A percentile compares a stretch with the other conserved stretches of the same genome.
phyloP scores from a whole-genome alignment of 1,284 basidiomycete species.

The Sphagnurus paluster region DNA sequence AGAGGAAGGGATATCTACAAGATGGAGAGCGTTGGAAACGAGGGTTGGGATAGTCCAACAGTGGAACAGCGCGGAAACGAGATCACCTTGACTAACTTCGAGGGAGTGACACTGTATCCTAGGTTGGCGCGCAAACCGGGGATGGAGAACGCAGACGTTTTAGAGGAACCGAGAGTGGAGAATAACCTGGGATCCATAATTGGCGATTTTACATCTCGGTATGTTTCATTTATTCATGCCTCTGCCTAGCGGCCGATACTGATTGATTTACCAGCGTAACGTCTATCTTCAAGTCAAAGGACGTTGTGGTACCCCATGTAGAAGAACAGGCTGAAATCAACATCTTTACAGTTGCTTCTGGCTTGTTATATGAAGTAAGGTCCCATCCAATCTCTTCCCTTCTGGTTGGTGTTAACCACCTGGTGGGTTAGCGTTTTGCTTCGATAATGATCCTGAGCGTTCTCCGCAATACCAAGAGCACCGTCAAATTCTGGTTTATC shows the following conservation, averaged over 20 bases:
- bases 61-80: conserved; percentile 67
- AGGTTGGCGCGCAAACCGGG: conserved; percentile 70
- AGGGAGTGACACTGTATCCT: conserved; percentile 88
- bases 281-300: conserved; percentile 49
- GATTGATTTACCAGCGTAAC: conserved; percentile 41
- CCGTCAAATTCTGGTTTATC: conserved; percentile 99
- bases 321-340: conserved; percentile 85
- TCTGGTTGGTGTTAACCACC: conserved; percentile 13
- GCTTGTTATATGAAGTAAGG: conserved; percentile 96
- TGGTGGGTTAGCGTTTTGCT: conserved; percentile 54
- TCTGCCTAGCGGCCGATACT: conserved; percentile 1
- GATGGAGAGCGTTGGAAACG: conserved; percentile 81
- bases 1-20: conserved; percentile 80
- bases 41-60: conserved; percentile 79
- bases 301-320: conserved; percentile 19
- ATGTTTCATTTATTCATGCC: conserved; percentile 19
- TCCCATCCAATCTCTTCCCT: conserved; percentile 9
- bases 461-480: conserved; percentile 87
- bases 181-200: conserved; percentile 39
- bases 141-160: conserved; percentile 81
- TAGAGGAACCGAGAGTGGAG: conserved; percentile 47
- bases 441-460: conserved; percentile 99
- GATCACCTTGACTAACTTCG: conserved; percentile 83
- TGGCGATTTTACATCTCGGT: conserved; percentile 52
- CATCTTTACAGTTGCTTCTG: conserved; percentile 98